Evolutionary conservation across 1,139 yeast species (phyloP).

Genomic region (Candida albicans): DNA sequence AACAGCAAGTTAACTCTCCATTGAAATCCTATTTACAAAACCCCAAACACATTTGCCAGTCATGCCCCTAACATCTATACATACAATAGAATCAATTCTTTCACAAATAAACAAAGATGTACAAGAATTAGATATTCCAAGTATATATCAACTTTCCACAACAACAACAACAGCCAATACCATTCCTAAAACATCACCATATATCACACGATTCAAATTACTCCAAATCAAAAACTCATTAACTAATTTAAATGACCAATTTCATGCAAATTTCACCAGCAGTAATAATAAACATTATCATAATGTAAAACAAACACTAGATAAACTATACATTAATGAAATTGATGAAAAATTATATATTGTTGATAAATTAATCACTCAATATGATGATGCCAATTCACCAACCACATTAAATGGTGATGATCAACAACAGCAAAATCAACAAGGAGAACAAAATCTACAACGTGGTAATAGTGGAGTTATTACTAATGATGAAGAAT

Average conservation of each 20-base stretch:
- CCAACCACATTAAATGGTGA: conserved; percentile 1
- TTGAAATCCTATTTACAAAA: background rate
- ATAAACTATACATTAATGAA: conserved; percentile 15
- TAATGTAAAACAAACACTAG: conserved; percentile 11
- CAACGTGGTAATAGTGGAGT: conserved; percentile 1
- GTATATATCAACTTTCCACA: conserved; percentile 4
- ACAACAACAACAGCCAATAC: background rate
- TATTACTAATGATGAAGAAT: conserved; percentile 19
- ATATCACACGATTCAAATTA: conserved; percentile 23
- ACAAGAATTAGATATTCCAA: conserved; percentile 18
- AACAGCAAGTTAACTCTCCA: no score
- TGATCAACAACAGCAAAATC: background rate
- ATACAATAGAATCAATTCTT: conserved; percentile 14
- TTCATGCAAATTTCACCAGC: conserved; percentile 12
- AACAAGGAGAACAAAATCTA: conserved; percentile 2
- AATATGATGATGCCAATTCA: conserved; percentile 12
- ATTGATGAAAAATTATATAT: conserved; percentile 28
- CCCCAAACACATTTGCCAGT: background rate
- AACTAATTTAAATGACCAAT: conserved; percentile 4
- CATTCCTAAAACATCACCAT: conserved; percentile 20
- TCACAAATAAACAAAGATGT: conserved; percentile 19
- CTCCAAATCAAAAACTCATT: conserved; percentile 17
- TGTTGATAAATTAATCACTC: conserved; percentile 18
- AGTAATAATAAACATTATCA: conserved; percentile 14
- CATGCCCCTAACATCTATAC: conserved; percentile 10